Conservation (phyloP, 345 rosid species). For the Euphorbia pulcherrima region DNA sequence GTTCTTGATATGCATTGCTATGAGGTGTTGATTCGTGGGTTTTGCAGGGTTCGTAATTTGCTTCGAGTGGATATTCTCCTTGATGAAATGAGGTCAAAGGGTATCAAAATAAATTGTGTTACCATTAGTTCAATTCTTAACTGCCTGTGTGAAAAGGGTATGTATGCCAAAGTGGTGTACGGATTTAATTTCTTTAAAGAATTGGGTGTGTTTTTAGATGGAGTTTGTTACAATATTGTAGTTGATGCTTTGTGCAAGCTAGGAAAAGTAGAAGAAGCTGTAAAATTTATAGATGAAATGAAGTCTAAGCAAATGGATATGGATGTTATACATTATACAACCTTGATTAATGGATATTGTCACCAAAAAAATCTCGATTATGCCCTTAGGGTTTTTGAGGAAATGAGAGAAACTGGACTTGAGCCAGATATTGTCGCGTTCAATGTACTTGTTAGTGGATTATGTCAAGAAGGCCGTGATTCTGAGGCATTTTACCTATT, state of each 20-base stretch:
- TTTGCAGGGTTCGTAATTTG: slow-evolving; percentile 44
- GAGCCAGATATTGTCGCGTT: slow-evolving; percentile 53
- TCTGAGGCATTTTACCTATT: slow-evolving; percentile 30
- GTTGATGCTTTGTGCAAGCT: slow-evolving; percentile 56
- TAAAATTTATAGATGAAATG: slow-evolving; percentile 54
- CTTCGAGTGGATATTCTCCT: slow-evolving; percentile 42
- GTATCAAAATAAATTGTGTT: slow-evolving; percentile 53
- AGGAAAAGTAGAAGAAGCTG: slow-evolving; percentile 56
- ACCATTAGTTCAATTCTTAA: slow-evolving; percentile 53
- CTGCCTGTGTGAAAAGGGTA: slow-evolving; percentile 43
- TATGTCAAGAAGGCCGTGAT: slow-evolving; percentile 47
- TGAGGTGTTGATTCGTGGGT: slow-evolving; percentile 41
- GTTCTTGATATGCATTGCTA: slow-evolving; percentile 43
- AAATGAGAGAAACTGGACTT: slow-evolving; percentile 49
- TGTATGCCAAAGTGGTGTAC: slow-evolving; percentile 31
- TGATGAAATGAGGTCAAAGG: slow-evolving; percentile 42
- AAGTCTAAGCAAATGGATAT: slow-evolving; percentile 38
- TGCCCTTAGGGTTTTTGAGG: slow-evolving; percentile 45
- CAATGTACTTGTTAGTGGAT: slow-evolving; percentile 49
- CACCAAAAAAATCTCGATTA: slow-evolving; percentile 38
- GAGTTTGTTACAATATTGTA: slow-evolving; percentile 48
- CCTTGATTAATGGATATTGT: slow-evolving; percentile 63
- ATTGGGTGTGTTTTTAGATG: slow-evolving; percentile 47
- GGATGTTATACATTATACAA: slow-evolving; percentile 65
- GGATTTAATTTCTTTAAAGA: slow-evolving; percentile 38